Evolutionary conservation across 2,329 filamentous ascomycete genomes (phyloP).

Genomic region (Alternaria arborescens): DNA sequence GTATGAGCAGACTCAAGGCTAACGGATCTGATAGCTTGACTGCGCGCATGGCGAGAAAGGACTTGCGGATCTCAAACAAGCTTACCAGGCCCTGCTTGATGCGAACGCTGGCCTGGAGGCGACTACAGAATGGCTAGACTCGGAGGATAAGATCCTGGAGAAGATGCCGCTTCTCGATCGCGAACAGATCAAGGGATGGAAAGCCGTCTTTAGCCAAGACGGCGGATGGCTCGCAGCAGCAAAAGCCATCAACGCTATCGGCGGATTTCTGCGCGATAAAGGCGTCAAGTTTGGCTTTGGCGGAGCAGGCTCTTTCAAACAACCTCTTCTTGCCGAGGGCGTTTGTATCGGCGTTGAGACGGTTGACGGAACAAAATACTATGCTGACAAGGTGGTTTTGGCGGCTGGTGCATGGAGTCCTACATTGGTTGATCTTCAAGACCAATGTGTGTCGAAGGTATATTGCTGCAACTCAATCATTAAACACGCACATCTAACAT

Average conservation of each 20-base stretch:
- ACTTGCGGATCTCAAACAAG: constrained; percentile 43
- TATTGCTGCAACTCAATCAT: constrained; percentile 20
- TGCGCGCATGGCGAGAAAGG: constrained; percentile 51
- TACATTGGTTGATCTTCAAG: constrained; percentile 38
- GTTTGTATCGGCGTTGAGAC: constrained; percentile 56
- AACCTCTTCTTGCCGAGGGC: constrained; percentile 51
- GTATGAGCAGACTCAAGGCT: constrained; percentile 2
- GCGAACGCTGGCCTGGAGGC: constrained; percentile 46
- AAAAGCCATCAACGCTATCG: constrained; percentile 59
- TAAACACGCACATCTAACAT: neutral
- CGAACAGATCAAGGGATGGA: constrained; percentile 58
- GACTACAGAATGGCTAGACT: constrained; percentile 56
- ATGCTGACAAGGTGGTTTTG: constrained; percentile 56
- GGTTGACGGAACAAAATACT: constrained; percentile 53
- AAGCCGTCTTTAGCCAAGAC: constrained; percentile 55
- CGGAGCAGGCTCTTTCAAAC: constrained; percentile 55
- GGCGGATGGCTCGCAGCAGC: constrained; percentile 60
- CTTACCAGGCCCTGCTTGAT: constrained; percentile 51
- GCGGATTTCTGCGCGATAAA: constrained; percentile 47
- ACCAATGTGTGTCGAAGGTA: constrained; percentile 62
- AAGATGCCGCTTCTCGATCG: constrained; percentile 53
- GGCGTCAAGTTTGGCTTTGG: constrained; percentile 57
- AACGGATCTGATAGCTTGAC: constrained; percentile 32
- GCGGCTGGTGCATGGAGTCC: constrained; percentile 51
- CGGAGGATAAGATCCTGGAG: constrained; percentile 55